Evolutionary conservation across 768 basidiomycete species (phyloP), one percentile per base, ranked within the genome.

Genomic region (Lentinula guzmanii): DNA sequence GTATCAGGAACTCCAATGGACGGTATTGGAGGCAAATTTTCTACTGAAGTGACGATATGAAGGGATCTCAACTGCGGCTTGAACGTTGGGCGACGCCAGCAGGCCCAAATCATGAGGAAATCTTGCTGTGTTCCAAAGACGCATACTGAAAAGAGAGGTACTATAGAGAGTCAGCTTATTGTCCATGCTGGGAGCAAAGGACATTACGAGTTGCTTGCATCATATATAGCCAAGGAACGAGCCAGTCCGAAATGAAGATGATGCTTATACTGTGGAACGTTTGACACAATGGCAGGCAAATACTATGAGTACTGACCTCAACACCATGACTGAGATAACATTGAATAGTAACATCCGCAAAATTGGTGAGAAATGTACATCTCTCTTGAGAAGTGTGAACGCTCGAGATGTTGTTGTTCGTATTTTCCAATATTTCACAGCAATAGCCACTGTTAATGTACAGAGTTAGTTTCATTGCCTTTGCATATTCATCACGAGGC

Each of bases 121-220:
- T 59, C 58, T 28, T 73, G 76, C 63, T 82, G 82, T 6, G 76
- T 71, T 34, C 79, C 83, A 65, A 86, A 82, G 5, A 84, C 68
- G 37, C 82, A 53, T 53, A 79, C 74, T 3, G 79, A 78, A 0
- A 71, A 75, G 16, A 85, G 66, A 0, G 85, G 84, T 24, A 86
- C 83, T 84, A 60, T 42, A 51, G 51, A 60, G 60, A 56, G 9
- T 60, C 5, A 54, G 66, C 65, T 62, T 35, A 4, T 10, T 16
- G 8, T 34, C 11, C 9, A 5, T 24, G 24, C 3, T 28, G 4
- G 21, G 45, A 54, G 46, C 31, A 28, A 51, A 42, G 56, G 45
- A 53, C 62, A 81, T 67, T 61, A 85, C 84, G 63, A 13, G 78
- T 72, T 34, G 84, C 84, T 56, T 81, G 79, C 13, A 81, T 69